These are phyloP conservation scores for Marchantia paleacea DNA, from an alignment of 225 moss, liverwort and hornwort genomes.

Conservation along the genomic window DNA sequence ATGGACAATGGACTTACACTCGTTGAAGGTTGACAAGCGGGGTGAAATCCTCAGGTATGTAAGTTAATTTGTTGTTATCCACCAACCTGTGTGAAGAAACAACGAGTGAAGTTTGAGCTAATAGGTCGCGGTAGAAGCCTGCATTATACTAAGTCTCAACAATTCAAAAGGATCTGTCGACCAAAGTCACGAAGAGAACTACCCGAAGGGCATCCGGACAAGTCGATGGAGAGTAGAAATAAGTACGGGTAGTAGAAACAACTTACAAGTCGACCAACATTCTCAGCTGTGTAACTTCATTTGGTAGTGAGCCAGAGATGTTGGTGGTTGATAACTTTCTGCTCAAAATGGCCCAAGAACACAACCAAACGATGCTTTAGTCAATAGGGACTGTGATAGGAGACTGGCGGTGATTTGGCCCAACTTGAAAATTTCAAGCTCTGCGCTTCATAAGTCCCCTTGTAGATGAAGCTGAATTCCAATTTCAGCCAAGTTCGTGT, in stretches of 20 bases:
- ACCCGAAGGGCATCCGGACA: not conserved
- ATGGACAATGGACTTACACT: constrained; percentile 16
- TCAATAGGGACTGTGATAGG: not conserved
- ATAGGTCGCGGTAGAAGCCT: not conserved
- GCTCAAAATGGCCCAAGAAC: not conserved
- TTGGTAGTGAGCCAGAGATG: constrained; percentile 25
- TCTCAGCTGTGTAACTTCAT: constrained; percentile 14
- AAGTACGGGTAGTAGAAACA: too few species aligned
- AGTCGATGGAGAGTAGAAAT: not conserved
- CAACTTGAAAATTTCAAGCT: not conserved
- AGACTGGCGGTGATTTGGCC: not conserved
- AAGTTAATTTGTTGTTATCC: constrained; percentile 25
- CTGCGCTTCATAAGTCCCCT: not conserved
- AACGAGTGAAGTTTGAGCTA: not conserved
- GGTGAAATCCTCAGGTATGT: constrained; percentile 25
- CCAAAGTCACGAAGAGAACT: not conserved
- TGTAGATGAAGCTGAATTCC: not conserved
- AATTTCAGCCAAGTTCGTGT: not conserved
- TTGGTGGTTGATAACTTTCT: constrained; percentile 23
- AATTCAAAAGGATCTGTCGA: not conserved
- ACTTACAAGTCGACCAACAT: constrained; percentile 28
- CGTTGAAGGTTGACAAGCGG: constrained; percentile 30
- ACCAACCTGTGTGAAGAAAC: constrained; percentile 23
- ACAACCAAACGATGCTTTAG: not conserved
- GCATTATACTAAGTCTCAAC: not conserved